Evolutionary conservation across 78 protist species (phyloP), one percentile per base, ranked within the genome.

Genomic region (Emiliania huxleyi): DNA sequence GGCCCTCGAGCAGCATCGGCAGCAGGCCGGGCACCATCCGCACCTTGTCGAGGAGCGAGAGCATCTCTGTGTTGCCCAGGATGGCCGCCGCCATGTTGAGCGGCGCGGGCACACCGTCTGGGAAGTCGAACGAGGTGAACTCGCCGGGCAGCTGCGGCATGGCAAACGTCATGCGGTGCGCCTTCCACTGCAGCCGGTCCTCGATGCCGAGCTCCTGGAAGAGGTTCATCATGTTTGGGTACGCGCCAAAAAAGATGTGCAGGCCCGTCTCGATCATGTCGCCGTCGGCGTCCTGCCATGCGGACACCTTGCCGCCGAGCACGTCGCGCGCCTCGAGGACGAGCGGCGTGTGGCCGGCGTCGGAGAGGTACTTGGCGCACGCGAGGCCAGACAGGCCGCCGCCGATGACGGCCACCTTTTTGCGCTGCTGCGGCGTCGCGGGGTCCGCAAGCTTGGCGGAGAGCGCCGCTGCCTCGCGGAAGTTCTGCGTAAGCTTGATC

Each of bases 251-350:
- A 91, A 93, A 93, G 46, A 93, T 93, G 73, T 93, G 95, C 35
- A 93, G 95, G 8, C 95, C 95, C 1, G 95, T 93, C 95, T 93
- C 95, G 73, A 87, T 87, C 95, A 92, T 89, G 92, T 93, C 95
- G 29, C 95, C 95, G 49, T 93, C 95, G 40, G 71, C 91, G 84
- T 93, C 95, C 55, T 93, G 95, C 95, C 95, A 93, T 0, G 95
- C 95, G 40, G 91, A 49, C 22, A 93, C 95, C 94, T 92, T 85
- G 55, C 90, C 94, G 1, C 90, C 94, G 11, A 83, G 91, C 43
- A 93, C 92, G 77, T 93, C 92, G 38, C 95, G 92, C n/a, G 95
- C 95, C 55, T 93, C 95, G 77, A 73, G 79, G 45, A 93, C 92
- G 38, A 89, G 23, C 29, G 95, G 95, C 88, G 46, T 46, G 42